A percentile compares a stretch with the other conserved stretches of the same genome.
Evolutionary conservation across 345 rosid genomes (phyloP).

Genomic region (Camelina hispida): DNA sequence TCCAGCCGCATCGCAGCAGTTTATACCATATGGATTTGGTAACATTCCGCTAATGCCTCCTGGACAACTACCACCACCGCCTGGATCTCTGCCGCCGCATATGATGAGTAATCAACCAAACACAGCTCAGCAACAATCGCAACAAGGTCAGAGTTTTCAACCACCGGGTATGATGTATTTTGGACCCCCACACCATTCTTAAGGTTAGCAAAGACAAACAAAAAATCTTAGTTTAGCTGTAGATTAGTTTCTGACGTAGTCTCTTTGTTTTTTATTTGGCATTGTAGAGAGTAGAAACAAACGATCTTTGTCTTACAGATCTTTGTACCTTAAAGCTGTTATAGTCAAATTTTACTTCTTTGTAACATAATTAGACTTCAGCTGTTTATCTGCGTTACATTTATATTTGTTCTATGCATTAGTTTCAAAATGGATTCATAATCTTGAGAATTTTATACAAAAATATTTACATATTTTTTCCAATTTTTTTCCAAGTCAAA

Average conservation of each 20-base stretch:
- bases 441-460: neutral
- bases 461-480: conserved; percentile 4
- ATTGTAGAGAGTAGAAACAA: conserved; percentile 10
- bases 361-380: conserved; percentile 17
- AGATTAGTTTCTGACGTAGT: conserved; percentile 6
- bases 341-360: neutral
- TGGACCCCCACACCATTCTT: conserved; percentile 62
- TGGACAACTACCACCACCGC: conserved; percentile 31
- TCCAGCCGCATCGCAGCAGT: conserved; percentile 55
- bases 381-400: neutral
- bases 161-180: conserved; percentile 71
- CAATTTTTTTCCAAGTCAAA: conserved; percentile 5
- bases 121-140: conserved; percentile 48
- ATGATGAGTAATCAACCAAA: conserved; percentile 54
- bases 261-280: neutral
- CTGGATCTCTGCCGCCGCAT: conserved; percentile 42
- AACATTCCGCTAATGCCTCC: conserved; percentile 61
- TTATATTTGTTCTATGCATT: neutral
- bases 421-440: neutral
- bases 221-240: conserved; percentile 9
- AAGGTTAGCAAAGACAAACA: neutral
- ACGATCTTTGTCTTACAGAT: neutral
- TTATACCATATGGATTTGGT: conserved; percentile 62
- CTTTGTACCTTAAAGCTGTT: conserved; percentile 20
- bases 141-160: conserved; percentile 60